Evolutionary conservation across 768 basidiomycete genomes (phyloP).

Genomic region (Boletus rufocinnamomeus): DNA sequence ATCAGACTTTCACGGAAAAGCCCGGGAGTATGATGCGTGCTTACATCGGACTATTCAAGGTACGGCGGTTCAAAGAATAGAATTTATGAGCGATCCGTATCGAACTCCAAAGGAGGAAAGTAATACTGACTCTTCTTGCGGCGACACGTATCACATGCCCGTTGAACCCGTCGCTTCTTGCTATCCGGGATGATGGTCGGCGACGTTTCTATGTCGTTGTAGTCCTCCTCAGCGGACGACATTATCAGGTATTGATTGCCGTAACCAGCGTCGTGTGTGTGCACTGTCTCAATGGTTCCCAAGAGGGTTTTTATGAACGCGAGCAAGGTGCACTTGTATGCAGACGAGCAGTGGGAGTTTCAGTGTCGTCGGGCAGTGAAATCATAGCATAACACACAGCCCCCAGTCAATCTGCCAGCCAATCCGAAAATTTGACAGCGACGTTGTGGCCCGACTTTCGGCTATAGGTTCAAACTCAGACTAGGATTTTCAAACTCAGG

Average conservation of each 20-base stretch:
- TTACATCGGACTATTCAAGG: conserved; percentile 28
- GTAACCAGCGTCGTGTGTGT: background rate
- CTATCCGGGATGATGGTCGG: conserved; percentile 34
- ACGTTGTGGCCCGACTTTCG: too few species aligned
- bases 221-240: conserved; percentile 69
- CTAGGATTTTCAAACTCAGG: background rate
- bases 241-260: background rate
- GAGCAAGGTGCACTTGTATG: background rate
- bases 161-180: conserved; percentile 73
- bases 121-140: conserved; percentile 72
- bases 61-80: background rate
- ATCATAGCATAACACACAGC: background rate
- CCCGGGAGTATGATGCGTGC: conserved; percentile 4
- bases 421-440: background rate
- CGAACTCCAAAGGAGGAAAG: background rate
- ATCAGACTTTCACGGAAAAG: background rate
- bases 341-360: background rate
- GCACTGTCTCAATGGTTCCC: background rate
- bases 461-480: background rate
- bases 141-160: conserved; percentile 82
- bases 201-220: conserved; percentile 45
- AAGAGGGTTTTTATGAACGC: background rate
- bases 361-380: background rate
- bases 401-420: background rate
- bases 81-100: conserved; percentile 2